These are phyloP conservation scores for Entophlyctis luteolus DNA, from an alignment of 192 early-diverging fungal species.

Conservation along the genomic window DNA sequence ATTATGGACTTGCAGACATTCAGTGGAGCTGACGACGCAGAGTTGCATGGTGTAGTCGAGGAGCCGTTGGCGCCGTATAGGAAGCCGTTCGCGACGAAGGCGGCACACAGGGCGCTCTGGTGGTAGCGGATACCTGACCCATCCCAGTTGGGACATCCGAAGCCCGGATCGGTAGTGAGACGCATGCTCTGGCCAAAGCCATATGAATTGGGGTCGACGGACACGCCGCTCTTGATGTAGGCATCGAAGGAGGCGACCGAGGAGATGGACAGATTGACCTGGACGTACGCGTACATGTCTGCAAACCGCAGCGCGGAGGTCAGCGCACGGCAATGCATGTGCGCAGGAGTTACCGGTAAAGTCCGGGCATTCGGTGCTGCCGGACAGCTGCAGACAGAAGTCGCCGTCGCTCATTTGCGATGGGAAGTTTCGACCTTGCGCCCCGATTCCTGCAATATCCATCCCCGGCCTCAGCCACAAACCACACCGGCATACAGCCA, in stretches of 20 bases:
- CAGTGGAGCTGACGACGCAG: not conserved
- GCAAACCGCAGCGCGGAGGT: not conserved
- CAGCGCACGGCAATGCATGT: not conserved
- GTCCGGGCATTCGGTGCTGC: slow-evolving; percentile 9
- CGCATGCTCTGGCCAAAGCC: not conserved
- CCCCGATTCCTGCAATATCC: no score
- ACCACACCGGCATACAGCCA: no score
- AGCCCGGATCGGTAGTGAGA: not conserved
- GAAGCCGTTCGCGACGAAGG: not conserved
- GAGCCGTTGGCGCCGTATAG: not conserved
- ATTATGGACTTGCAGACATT: not conserved
- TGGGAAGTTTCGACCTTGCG: no score
- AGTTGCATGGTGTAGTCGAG: not conserved
- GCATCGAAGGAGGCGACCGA: not conserved
- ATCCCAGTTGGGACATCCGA: slow-evolving; percentile 3
- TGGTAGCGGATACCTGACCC: slow-evolving; percentile 8
- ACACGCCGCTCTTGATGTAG: not conserved
- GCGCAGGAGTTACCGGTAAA: not conserved
- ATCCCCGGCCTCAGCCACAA: no score
- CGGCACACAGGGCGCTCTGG: slow-evolving; percentile 11
- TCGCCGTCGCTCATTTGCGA: not conserved
- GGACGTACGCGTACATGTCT: slow-evolving; percentile 7
- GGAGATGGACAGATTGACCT: not conserved
- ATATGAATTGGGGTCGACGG: not conserved
- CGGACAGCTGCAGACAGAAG: not conserved